Conservation (phyloP, 257 asterid species). For the Ligustrum vulgare region DNA sequence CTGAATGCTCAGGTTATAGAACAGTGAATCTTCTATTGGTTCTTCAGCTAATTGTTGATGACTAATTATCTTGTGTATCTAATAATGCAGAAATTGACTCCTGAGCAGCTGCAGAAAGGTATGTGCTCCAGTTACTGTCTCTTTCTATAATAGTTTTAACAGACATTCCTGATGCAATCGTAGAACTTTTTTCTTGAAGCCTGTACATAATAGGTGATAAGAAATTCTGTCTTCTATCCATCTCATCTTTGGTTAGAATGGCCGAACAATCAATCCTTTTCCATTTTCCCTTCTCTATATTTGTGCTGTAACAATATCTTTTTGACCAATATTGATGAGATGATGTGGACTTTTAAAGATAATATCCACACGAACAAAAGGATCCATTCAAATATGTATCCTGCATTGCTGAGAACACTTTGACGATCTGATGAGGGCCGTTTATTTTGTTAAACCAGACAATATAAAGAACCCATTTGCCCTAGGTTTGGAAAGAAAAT, state of each 20-base stretch:
- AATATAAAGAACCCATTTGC: background rate
- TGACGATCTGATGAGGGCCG: background rate
- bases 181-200: background rate
- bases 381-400: background rate
- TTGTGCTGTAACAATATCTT: background rate
- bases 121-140: conserved; percentile 14
- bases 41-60: background rate
- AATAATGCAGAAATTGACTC: conserved; percentile 70
- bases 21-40: background rate
- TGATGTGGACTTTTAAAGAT: background rate
- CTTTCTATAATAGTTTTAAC: background rate
- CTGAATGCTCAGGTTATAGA: conserved; percentile 63
- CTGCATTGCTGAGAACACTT: background rate
- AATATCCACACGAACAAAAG: background rate
- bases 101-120: conserved; percentile 80
- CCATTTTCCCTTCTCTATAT: too few relatives aligned
- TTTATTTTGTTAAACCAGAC: background rate
- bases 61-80: conserved; percentile 2
- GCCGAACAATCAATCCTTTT: background rate
- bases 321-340: background rate
- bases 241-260: background rate
- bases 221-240: background rate
- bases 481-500: background rate
- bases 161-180: background rate
- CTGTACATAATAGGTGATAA: background rate